These are phyloP conservation scores for Cadophora malorum DNA, from an alignment of 2,329 filamentous ascomycete species.

Conservation along the genomic window DNA sequence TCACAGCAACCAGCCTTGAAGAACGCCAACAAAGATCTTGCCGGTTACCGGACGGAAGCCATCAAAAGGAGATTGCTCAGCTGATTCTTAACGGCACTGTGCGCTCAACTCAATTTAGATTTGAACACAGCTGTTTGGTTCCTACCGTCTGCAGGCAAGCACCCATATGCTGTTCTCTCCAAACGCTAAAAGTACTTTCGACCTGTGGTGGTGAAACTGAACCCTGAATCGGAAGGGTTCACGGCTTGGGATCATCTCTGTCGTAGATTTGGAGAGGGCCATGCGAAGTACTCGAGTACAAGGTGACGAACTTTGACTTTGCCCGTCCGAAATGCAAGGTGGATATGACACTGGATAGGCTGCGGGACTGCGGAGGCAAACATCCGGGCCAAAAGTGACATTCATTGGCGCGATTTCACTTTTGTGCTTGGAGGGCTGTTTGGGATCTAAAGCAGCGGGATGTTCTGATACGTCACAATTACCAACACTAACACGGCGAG, in stretches of 20 bases:
- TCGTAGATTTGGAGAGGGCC: slow-evolving; percentile 20
- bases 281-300: slow-evolving; percentile 13
- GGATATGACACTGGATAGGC: slow-evolving; percentile 24
- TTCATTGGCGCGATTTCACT: slow-evolving; percentile 22
- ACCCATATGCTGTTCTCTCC: slow-evolving; percentile 22
- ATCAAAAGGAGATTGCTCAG: slow-evolving; percentile 27
- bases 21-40: slow-evolving; percentile 16
- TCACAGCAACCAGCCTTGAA: slow-evolving; percentile 14
- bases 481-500: neutral
- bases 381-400: slow-evolving; percentile 25
- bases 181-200: slow-evolving; percentile 10
- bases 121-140: slow-evolving; percentile 27
- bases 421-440: slow-evolving; percentile 17
- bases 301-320: slow-evolving; percentile 18
- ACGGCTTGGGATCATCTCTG: slow-evolving; percentile 14
- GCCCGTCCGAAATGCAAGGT: slow-evolving; percentile 19
- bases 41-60: slow-evolving; percentile 14
- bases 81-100: slow-evolving; percentile 25
- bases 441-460: slow-evolving; percentile 25
- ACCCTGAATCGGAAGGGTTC: slow-evolving; percentile 10
- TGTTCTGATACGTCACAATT: slow-evolving; percentile 15
- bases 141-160: slow-evolving; percentile 28
- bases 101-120: slow-evolving; percentile 21
- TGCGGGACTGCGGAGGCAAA: slow-evolving; percentile 28
- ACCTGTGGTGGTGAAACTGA: slow-evolving; percentile 26